Evolutionary conservation across 2,329 filamentous ascomycete genomes (phyloP), one percentile per base, ranked within the genome.

Genomic region (Exophiala spinifera): DNA sequence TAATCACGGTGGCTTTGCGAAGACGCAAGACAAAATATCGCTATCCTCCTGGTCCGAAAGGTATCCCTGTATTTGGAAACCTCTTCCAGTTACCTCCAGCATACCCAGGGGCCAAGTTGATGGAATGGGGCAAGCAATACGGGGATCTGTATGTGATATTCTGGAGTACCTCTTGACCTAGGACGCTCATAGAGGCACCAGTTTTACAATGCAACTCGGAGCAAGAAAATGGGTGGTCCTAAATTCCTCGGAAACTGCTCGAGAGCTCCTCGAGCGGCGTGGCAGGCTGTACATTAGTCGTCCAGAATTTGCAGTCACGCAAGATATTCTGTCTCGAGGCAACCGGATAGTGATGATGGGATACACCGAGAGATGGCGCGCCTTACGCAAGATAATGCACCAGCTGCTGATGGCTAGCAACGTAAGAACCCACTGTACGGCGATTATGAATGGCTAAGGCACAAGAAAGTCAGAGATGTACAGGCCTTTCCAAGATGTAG

Each of bases 301-400:
- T 2, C 65, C 69, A 1, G 25, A 50, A 6, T 52, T 63, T 8
- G 40, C 61, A 11, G 54, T 65, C 21, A 37, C 61, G 15, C 51
- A 60, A 3, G 63, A 66, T 20, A 62, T 67, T 37, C 48, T 69
- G 4, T 63, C 64, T 17, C 56, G 60, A 47, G 70, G 69, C 28
- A 68, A 71, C 3, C 71, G 68, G n/a, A 69, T 78, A n/a, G 65
- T 79, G 17, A 71, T 79, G 3, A 73, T 78, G 62, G 75, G 74
- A 1, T 61, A 61, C 46, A 49, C 36, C 43, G 57, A 59, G 5
- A 31, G 33, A 15, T 60, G 59, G 59, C 37, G 59, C 3, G 44
- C 15, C 14, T 36, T 54, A 11, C 56, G 59, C 25, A 58, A 58
- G n/a, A 49, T 62, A 39, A 59, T 62, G 17, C 60, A 62, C 45